Conservation (phyloP, 805 yeast genomes). For the Myxozyma lipomycoides region DNA sequence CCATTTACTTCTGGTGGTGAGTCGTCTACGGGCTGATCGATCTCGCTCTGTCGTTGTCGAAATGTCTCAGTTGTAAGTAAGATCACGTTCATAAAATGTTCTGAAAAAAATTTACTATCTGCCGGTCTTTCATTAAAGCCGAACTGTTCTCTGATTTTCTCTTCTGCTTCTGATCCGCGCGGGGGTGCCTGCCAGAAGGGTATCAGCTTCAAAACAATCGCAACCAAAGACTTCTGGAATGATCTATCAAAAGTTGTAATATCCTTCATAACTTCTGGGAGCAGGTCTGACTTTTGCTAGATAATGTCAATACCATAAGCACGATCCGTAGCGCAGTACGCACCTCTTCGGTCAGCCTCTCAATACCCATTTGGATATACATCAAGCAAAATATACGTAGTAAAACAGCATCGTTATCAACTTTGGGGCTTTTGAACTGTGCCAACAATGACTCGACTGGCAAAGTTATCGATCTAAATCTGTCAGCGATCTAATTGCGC, state of each 20-base stretch:
- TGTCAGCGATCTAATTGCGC: no score
- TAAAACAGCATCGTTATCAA: constrained; percentile 25
- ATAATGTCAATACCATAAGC: background rate
- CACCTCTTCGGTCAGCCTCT: constrained; percentile 44
- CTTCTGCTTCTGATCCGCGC: constrained; percentile 45
- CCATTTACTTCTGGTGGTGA: background rate
- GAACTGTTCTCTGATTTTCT: constrained; percentile 37
- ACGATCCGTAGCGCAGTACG: background rate
- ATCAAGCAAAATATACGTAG: constrained; percentile 40
- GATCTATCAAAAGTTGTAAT: constrained; percentile 42
- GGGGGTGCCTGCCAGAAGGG: constrained; percentile 48
- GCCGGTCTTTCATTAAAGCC: constrained; percentile 37
- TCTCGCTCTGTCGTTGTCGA: background rate
- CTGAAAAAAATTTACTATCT: constrained; percentile 48
- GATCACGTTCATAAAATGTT: constrained; percentile 53
- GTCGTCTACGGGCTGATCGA: background rate
- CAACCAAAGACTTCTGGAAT: constrained; percentile 57
- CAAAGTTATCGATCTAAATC: constrained; percentile 45
- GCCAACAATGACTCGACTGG: constrained; percentile 61
- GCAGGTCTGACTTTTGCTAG: constrained; percentile 36
- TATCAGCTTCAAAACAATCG: constrained; percentile 55
- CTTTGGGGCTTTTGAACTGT: constrained; percentile 59
- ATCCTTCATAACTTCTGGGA: constrained; percentile 48
- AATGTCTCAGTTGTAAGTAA: constrained; percentile 47
- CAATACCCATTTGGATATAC: constrained; percentile 65